These are phyloP conservation scores for Mitragyna speciosa DNA, from an alignment of 257 asterid genomes.

Conservation along the genomic window DNA sequence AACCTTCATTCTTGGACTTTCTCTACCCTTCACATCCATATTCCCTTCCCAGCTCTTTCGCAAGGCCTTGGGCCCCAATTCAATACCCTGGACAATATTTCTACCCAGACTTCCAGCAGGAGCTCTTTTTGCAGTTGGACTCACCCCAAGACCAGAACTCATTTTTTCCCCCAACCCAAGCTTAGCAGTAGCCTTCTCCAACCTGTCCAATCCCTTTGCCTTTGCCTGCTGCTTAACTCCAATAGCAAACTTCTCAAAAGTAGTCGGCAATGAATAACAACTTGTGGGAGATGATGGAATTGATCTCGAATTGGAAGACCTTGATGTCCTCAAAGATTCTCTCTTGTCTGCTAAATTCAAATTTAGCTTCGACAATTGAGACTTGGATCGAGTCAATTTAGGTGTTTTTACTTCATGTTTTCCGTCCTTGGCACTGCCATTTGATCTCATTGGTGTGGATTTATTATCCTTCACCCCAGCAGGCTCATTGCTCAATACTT, in stretches of 20 bases:
- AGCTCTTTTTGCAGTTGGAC: constrained; percentile 48
- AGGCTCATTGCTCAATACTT: constrained; percentile 28
- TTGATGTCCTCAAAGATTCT: constrained; percentile 54
- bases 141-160: constrained; percentile 46
- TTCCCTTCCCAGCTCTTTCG: constrained; percentile 99
- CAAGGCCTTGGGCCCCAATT: constrained; percentile 83
- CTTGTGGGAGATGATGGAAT: constrained; percentile 95
- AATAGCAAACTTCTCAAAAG: constrained; percentile 88
- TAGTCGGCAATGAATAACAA: constrained; percentile 86
- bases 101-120: constrained; percentile 51
- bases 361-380: constrained; percentile 68
- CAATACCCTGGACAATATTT: constrained; percentile 68
- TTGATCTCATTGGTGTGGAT: constrained; percentile 34
- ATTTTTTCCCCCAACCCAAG: constrained; percentile 56
- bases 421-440: constrained; percentile 48
- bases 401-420: constrained; percentile 50
- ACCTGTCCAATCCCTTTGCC: constrained; percentile 67
- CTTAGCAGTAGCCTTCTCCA: constrained; percentile 53
- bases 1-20: constrained; percentile 74
- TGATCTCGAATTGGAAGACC: constrained; percentile 76
- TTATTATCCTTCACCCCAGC: constrained; percentile 47
- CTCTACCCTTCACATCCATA: constrained; percentile 73
- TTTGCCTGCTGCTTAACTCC: constrained; percentile 77
- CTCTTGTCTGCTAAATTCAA: constrained; percentile 60
- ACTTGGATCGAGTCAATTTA: constrained; percentile 69